These are phyloP conservation scores for Boletus barrowsii DNA, from an alignment of 768 basidiomycete genomes.

Conservation along the genomic window DNA sequence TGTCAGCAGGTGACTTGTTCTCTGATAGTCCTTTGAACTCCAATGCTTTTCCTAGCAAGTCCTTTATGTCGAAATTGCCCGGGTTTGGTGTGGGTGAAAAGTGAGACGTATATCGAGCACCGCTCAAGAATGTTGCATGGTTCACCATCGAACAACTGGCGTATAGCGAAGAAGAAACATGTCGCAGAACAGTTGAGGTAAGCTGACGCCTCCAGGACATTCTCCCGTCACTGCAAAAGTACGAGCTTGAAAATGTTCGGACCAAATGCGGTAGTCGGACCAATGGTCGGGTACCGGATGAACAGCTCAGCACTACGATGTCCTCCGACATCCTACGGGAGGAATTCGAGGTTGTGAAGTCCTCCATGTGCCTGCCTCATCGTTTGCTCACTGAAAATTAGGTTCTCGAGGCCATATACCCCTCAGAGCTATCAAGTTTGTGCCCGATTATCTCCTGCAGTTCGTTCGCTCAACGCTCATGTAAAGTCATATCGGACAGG, in stretches of 20 bases:
- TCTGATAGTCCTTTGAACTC: constrained; percentile 13
- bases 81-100: constrained; percentile 3
- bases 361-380: constrained; percentile 2
- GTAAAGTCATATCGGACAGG: constrained; percentile 79
- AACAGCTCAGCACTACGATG: constrained; percentile 37
- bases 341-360: constrained; percentile 76
- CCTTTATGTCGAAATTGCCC: constrained; percentile 6
- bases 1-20: constrained; percentile 33
- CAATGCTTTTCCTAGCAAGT: constrained; percentile 16
- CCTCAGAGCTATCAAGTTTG: constrained; percentile 89
- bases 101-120: constrained; percentile 10
- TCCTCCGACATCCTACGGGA: constrained; percentile 61
- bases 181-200: constrained; percentile 11
- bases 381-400: constrained; percentile 31
- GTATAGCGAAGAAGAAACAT: neutral
- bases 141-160: neutral
- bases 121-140: neutral
- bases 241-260: constrained; percentile 5
- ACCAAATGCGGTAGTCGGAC: constrained; percentile 18
- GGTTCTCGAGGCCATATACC: constrained; percentile 96
- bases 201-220: constrained; percentile 24
- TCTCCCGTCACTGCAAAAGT: neutral
- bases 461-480: constrained; percentile 45
- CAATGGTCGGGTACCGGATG: constrained; percentile 27
- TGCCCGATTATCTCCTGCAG: constrained; percentile 36